Conservation (phyloP, 176 grass and related monocot species). For the Lolium rigidum region DNA sequence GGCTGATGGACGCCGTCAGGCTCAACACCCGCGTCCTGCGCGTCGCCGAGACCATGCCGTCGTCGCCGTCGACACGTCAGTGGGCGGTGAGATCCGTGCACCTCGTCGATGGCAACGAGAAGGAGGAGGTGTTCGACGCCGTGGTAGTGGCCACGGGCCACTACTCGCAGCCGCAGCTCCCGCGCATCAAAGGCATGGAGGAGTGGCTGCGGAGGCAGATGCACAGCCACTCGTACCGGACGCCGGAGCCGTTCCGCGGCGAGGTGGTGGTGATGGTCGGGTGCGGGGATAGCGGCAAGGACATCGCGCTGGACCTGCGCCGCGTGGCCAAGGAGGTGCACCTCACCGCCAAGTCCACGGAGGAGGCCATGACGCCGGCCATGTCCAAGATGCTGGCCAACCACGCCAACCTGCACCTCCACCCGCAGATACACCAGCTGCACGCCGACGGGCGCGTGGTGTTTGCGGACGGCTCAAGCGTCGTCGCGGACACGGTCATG, state of each 20-base stretch:
- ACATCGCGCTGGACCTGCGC: neutral
- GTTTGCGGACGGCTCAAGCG: neutral
- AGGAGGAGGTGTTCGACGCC: neutral
- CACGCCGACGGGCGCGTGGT: conserved; percentile 4
- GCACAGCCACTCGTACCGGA: conserved; percentile 12
- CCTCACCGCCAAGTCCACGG: neutral
- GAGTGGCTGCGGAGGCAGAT: neutral
- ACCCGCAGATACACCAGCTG: neutral
- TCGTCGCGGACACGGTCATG: conserved; percentile 24
- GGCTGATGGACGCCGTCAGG: neutral
- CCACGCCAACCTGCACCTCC: neutral
- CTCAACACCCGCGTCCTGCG: conserved; percentile 11
- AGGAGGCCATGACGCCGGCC: neutral
- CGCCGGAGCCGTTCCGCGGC: neutral
- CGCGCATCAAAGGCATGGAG: neutral
- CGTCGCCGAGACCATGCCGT: neutral
- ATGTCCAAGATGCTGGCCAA: neutral
- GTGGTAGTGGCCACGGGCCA: conserved; percentile 11
- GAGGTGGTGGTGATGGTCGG: neutral
- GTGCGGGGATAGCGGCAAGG: conserved; percentile 2
- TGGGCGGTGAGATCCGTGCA: conserved; percentile 13
- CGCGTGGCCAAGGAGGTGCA: neutral
- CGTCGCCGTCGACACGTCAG: neutral
- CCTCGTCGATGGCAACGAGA: neutral
- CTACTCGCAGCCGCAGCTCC: neutral